These are phyloP conservation scores for Gamarada debralockiae DNA, from an alignment of 495 filamentous ascomycete species.

Conservation along the genomic window DNA sequence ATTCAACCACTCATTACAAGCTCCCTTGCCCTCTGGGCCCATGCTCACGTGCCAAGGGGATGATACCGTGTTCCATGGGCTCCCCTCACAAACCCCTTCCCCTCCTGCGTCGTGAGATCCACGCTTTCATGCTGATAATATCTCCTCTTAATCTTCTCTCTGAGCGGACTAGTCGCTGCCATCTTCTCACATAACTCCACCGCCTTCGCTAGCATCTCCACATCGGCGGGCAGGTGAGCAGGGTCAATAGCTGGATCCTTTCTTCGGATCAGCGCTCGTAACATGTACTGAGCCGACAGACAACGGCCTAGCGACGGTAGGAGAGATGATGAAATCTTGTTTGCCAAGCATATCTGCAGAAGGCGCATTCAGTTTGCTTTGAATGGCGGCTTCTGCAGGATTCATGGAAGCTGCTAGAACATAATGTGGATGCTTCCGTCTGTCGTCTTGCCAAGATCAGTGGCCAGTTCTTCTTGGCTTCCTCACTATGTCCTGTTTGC, in stretches of 20 bases:
- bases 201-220: conserved; percentile 30
- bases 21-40: too few species aligned
- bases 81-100: background rate
- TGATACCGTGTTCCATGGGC: too few species aligned
- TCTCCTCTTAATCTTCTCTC: conserved; percentile 9
- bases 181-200: conserved; percentile 1
- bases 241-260: conserved; percentile 31
- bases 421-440: conserved; percentile 7
- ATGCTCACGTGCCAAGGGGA: too few species aligned
- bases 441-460: background rate
- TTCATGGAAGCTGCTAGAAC: conserved; percentile 1
- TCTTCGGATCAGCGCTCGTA: conserved; percentile 26
- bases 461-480: background rate
- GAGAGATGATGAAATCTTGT: conserved; percentile 21
- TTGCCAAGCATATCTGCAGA: conserved; percentile 3
- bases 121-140: background rate
- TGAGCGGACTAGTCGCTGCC: conserved; percentile 1
- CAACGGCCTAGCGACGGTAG: conserved; percentile 28
- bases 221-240: conserved; percentile 29
- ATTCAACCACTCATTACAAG: too few species aligned
- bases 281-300: conserved; percentile 35
- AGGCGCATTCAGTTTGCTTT: background rate
- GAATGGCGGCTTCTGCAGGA: background rate
- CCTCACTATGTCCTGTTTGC: background rate
- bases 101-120: background rate